Evolutionary conservation across 768 basidiomycete genomes (phyloP), one percentile per base, ranked within the genome.

Genomic region (Rhodocollybia butyracea): DNA sequence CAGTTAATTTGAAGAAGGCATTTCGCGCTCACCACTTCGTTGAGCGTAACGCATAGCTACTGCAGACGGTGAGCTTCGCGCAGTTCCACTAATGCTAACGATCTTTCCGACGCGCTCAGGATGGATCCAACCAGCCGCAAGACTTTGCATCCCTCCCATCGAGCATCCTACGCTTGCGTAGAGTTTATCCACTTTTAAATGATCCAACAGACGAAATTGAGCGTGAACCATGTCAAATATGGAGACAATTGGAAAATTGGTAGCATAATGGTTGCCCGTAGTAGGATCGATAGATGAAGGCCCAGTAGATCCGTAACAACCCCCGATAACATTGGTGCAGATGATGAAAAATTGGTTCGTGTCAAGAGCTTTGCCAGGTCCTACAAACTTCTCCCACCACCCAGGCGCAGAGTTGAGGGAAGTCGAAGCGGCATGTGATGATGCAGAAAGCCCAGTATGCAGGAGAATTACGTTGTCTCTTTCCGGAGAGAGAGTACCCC

Each of bases 321-420:
- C 96, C 1, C 95, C 97, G 39, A 99, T 78, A 55, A 94, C 94
- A 70, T 98, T 99, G 10, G 94, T 91, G 74, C 97, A 99, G 40
- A 99, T 83, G 67, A 98, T 75, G 71, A 91, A 98, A 76, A 89
- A 97, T 52, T 85, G 81, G 65, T 94, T 76, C 5, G 97, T 98
- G 76, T 99, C 97, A 39, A 99, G 77, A 10, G 95, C 85, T 63
- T 89, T 93, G 48, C 92, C 92, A 3, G 96, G 94, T 0, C 97
- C 97, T 60, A 99, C 94, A 72, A 98, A 99, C 64, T 89, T 88
- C 72, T 98, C 91, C 97, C 97, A 99, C 97, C 97, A 99, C 3
- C 97, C 96, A 8, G 89, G 85, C 0, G 89, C 70, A 1, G 88
- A 80, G 62, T 96, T 99, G 3, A 75, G 68, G 3, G 76, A 64